Base-by-base conservation (phyloP, 805 yeast genomes). In the Kurtzmaniella cleridarum region DNA sequence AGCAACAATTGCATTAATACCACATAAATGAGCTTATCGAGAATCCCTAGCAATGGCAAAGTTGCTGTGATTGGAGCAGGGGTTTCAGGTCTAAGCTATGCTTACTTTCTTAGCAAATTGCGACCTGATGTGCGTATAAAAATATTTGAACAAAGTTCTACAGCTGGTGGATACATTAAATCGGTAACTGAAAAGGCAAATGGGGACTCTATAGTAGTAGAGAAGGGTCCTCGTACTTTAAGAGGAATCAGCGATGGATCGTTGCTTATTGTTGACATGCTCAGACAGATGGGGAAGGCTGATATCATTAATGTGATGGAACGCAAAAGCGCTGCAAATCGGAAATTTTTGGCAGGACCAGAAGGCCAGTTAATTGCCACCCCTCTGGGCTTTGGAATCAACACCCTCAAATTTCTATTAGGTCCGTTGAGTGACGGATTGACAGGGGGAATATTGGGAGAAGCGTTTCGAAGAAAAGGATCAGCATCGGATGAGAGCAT, bases 161-260 rank as follows among this genome's bases (percentile, higher is more conserved):
- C 78, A 30, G 60, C 77, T 3, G 97, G 96, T 11, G 98, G 98
- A 0, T 90, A 84, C 75, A 84, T 91, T 53, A 60, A 72, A 32
- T 72, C 88, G 1, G 35, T 66, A 53, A 50, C 50, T 20, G 65
- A 53, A 10, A 45, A 44, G 35, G 44, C 42, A 3, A 49, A 43
- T 14, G 50, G 47, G 9, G 48, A 50, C 5, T 46, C 48, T 2
- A 56, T 73, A 0, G 42, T 70, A 2, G 57, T 87, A 24, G 98
- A 93, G 51, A 83, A 81, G 45, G 98, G 98, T 0, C 98, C 98
- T 0, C 66, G 98, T 36, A 93, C 98, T 0, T 64, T 93, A 32
- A 66, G 96, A 43, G 95, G 96, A 0, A 76, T 76, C 5, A 84
- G 88, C 39, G 79, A 79, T 30, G 98, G 98, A 0, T 78, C 89